Base-by-base conservation (phyloP, 805 yeast species). In the Clavispora vitiphila region DNA sequence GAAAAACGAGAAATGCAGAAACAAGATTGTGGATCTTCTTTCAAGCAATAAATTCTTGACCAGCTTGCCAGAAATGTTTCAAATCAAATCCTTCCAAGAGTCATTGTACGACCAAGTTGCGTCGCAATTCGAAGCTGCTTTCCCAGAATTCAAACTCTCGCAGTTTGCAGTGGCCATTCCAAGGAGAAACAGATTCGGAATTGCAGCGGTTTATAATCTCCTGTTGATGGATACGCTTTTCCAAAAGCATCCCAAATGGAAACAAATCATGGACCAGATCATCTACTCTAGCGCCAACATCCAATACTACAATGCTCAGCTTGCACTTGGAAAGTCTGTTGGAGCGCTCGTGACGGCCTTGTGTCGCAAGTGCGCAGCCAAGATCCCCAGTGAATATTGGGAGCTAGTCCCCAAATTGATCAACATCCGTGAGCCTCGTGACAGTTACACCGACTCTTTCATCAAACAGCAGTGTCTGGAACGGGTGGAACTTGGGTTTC, bases 331-430 rank as follows among this genome's bases (percentile, higher is more conserved):
- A 3, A 83, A 82, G 51, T 76, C 95, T 0, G 80, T 86, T 75
- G 89, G 91, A 38, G 88, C 93, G 1, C 65, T 89, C 25, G 47
- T 87, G 18, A 80, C 91, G 0, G 77, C 91, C 0, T 81, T 67
- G 52, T 74, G 84, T 44, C 74, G 78, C 46, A 49, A 48, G 11
- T 34, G 39, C 1, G 47, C 48, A 14, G 12, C 31, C 3, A 5
- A 26, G 10, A 47, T 67, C 22, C 40, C 49, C 11, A 19, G 47
- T 7, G 46, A 39, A 10, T 52, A 51, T 38, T 49, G 64, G 22
- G 50, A 50, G 2, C 55, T 69, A 21, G 80, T 79, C 0, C 55
- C 69, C 8, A 61, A 69, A 22, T 62, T 87, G n/a, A 62, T 89
- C 30, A 65, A 65, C 38, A 63, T 74, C 7, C 78, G 77, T 48